Conservation (phyloP, 192 early-diverging fungal genomes). For the Thoreauomyces humboldtii region DNA sequence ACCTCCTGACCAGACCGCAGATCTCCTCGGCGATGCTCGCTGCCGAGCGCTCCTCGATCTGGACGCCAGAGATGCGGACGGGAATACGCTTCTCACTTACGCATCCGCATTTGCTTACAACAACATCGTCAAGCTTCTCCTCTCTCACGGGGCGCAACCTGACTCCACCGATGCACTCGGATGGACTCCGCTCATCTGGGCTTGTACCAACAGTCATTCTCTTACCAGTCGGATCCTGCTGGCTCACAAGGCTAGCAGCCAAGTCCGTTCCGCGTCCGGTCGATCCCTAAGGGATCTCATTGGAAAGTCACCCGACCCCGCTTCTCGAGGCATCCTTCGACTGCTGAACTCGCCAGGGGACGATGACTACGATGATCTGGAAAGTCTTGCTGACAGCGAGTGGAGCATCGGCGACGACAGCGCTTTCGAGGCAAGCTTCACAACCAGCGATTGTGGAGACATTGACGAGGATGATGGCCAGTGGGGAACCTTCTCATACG, state of each 20-base stretch:
- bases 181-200: constrained; percentile 95
- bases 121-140: constrained; percentile 65
- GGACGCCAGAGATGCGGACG: constrained; percentile 81
- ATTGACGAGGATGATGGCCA: not conserved
- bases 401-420: constrained; percentile 19
- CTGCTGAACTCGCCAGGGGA: not conserved
- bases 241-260: constrained; percentile 68
- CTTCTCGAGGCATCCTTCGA: not conserved
- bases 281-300: constrained; percentile 34
- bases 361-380: constrained; percentile 12
- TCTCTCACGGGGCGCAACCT: constrained; percentile 71
- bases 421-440: not conserved
- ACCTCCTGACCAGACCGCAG: no score
- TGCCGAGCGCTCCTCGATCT: constrained; percentile 53
- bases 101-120: constrained; percentile 84
- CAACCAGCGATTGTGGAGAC: not conserved
- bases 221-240: constrained; percentile 72
- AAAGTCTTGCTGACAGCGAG: constrained; percentile 6
- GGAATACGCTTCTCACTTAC: constrained; percentile 82
- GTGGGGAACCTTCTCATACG: constrained; percentile 67
- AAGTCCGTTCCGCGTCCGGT: constrained; percentile 19
- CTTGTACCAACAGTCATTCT: constrained; percentile 80
- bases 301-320: constrained; percentile 2
- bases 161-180: constrained; percentile 78
- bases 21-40: no score